Evolutionary conservation across 2,329 filamentous ascomycete species (phyloP), one percentile per base, ranked within the genome.

Genomic region (Ceratocystis eucalypticola): DNA sequence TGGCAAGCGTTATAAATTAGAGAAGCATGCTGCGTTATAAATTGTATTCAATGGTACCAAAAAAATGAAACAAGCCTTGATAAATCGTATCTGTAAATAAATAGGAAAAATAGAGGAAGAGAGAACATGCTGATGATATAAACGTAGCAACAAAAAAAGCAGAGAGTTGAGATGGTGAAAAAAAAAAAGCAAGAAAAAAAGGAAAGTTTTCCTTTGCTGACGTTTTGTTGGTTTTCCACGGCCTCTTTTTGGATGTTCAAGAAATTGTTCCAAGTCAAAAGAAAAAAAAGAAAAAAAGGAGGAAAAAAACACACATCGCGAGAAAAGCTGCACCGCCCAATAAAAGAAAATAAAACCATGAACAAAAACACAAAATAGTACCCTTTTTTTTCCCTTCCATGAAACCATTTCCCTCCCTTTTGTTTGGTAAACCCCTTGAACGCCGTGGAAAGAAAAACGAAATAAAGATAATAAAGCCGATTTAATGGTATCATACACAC

Each of bases 91-190:
- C 20, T 53, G 48, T 53, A 28, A n/a, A 25, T 53, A 15, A 25
- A 53, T 25, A 28, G 25, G 5, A 1, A 10, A 62, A 7, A 61
- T 45, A 30, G 10, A 30, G 59, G 6, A 17, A 25, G 20, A 45
- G 17, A 45, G 45, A 30, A 33, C 17, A 55, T 37, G 46, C 17
- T 15, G 28, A 53, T 12, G 62, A 25, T 12, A 57, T 59, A 20
- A 45, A 30, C 12, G 37, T 41, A 15, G 37, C 10, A 15, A 41
- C 37, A 45, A n/a, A 45, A 22, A 37, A 22, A 65, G n/a, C 33
- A 20, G 37, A 65, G 67, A 67, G 67, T 67, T 68, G 65, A 68
- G 66, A 68, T 64, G 46, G 41, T 2, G 28, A 45, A 25, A 62
- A 25, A 28, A 28, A 33, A 25, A 45, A 28, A 28, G 5, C 28